Evolutionary conservation across 108 stramenopile genomes (phyloP).

Genomic region (Cyclotella choctawhatcheeana): DNA sequence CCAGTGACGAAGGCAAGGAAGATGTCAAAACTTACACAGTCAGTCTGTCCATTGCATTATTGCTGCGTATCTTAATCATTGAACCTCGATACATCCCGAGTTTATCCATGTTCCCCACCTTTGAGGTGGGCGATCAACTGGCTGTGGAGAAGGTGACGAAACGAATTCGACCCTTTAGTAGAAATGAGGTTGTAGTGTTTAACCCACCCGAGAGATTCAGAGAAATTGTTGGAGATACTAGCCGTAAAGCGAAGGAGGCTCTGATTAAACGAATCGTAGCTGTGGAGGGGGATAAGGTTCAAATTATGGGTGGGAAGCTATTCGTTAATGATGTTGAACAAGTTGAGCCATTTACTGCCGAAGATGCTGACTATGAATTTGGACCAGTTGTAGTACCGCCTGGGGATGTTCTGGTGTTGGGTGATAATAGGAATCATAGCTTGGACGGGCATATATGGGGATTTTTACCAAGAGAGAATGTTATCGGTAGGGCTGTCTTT

Average conservation of each 20-base stretch:
- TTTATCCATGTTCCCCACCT: conserved; percentile 96
- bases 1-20: conserved; percentile 71
- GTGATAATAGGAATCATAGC: conserved; percentile 93
- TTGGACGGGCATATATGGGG: conserved; percentile 94
- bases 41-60: conserved; percentile 70
- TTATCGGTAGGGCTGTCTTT: conserved; percentile 80
- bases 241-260: conserved; percentile 80
- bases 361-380: conserved; percentile 87
- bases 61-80: conserved; percentile 81
- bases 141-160: conserved; percentile 96
- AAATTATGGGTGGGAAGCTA: conserved; percentile 88
- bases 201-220: conserved; percentile 87
- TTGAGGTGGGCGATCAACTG: conserved; percentile 96
- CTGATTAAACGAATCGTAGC: conserved; percentile 97
- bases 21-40: conserved; percentile 83
- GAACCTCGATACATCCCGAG: conserved; percentile 96
- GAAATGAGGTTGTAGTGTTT: conserved; percentile 97
- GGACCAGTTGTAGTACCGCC: conserved; percentile 86
- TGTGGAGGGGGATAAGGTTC: conserved; percentile 90
- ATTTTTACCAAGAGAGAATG: conserved; percentile 57
- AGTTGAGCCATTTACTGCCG: conserved; percentile 90
- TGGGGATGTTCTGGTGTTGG: conserved; percentile 85
- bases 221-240: conserved; percentile 72
- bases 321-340: conserved; percentile 90
- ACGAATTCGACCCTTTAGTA: conserved; percentile 78